Conservation (phyloP, 2,329 filamentous ascomycete species). For the Chaetomium globosum region DNA sequence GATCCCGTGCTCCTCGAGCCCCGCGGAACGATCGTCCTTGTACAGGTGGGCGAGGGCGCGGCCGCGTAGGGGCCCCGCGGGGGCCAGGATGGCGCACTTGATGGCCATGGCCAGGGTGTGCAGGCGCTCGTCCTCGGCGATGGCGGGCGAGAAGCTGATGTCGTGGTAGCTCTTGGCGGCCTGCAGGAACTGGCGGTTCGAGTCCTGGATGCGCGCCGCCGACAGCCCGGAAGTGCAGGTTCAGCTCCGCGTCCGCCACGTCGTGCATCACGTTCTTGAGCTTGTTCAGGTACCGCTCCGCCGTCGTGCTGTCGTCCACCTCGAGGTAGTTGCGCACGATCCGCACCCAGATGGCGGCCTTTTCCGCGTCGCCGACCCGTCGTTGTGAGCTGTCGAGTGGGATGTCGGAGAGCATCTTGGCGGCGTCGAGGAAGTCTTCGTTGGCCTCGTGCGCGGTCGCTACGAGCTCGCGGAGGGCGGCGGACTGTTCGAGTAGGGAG, state of each 20-base stretch:
- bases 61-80: constrained; percentile 82
- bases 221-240: constrained; percentile 84
- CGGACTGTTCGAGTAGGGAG: constrained; percentile 83
- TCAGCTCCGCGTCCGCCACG: constrained; percentile 71
- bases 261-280: constrained; percentile 89
- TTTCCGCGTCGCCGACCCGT: constrained; percentile 77
- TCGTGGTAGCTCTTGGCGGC: constrained; percentile 87
- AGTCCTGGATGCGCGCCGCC: constrained; percentile 90
- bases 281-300: constrained; percentile 88
- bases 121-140: constrained; percentile 85
- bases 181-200: constrained; percentile 84
- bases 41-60: constrained; percentile 81
- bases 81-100: constrained; percentile 88
- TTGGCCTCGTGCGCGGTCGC: constrained; percentile 80
- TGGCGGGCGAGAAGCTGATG: constrained; percentile 73
- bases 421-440: constrained; percentile 79
- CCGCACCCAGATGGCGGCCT: constrained; percentile 84
- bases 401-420: constrained; percentile 77
- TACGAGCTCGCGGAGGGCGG: constrained; percentile 74
- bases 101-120: constrained; percentile 84
- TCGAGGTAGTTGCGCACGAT: constrained; percentile 94
- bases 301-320: constrained; percentile 83
- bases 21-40: constrained; percentile 82
- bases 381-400: constrained; percentile 88
- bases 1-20: constrained; percentile 79